phyloP scores from a whole-genome alignment of 495 filamentous ascomycete species.

The Bombardia bombarda region DNA sequence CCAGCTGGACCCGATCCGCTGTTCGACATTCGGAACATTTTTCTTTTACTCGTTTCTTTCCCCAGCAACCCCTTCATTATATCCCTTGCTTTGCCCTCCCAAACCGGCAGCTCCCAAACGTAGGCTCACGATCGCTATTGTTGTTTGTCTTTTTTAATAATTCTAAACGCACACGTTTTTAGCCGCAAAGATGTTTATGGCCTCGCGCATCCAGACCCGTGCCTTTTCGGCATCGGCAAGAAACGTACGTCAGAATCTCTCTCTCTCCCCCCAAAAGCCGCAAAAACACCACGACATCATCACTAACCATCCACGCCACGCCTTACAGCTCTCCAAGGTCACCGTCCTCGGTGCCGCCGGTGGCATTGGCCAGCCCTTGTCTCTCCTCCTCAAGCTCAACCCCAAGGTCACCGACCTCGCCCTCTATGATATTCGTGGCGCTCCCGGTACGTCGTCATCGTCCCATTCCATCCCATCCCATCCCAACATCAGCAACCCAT shows the following conservation, averaged over 20 bases:
- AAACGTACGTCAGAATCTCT: constrained; percentile 53
- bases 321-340: constrained; percentile 81
- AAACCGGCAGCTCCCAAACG: neutral
- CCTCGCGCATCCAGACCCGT: constrained; percentile 73
- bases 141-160: constrained; percentile 1
- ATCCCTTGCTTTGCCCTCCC: neutral
- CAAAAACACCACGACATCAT: neutral
- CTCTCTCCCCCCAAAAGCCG: too few species aligned
- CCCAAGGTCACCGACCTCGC: constrained; percentile 82
- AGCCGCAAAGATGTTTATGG: constrained; percentile 63
- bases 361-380: constrained; percentile 97
- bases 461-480: too few species aligned
- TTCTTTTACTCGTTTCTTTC: constrained; percentile 5
- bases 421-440: constrained; percentile 94
- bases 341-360: constrained; percentile 91
- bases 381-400: constrained; percentile 97
- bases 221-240: constrained; percentile 89
- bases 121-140: constrained; percentile 7
- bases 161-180: neutral
- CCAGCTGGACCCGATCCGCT: neutral
- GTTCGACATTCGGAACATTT: constrained; percentile 8
- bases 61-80: neutral
- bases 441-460: constrained; percentile 61
- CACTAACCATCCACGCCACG: constrained; percentile 3
- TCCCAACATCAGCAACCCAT: too few species aligned